phyloP scores from a whole-genome alignment of 2,329 filamentous ascomycete species.

The Cordyceps militaris region DNA sequence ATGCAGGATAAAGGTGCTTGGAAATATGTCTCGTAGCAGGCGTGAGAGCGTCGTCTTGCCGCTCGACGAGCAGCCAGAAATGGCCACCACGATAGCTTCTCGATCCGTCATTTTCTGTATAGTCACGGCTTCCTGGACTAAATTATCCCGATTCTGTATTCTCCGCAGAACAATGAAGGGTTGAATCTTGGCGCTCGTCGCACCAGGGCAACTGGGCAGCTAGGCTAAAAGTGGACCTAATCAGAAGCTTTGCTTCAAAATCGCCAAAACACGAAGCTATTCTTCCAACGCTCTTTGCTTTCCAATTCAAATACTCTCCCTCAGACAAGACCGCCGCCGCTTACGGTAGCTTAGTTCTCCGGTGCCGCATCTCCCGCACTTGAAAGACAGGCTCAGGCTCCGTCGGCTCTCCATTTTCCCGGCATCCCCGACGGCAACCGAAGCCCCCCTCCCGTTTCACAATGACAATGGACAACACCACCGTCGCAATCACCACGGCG shows the following conservation, averaged over 20 bases:
- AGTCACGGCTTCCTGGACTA: background rate
- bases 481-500: constrained; percentile 64
- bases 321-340: background rate
- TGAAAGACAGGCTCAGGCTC: background rate
- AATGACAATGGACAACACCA: constrained; percentile 38
- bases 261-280: background rate
- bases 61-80: constrained; percentile 85
- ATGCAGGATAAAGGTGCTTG: constrained; percentile 74
- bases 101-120: constrained; percentile 26
- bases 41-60: constrained; percentile 93
- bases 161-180: background rate
- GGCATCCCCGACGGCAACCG: background rate
- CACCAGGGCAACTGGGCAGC: background rate
- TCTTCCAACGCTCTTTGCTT: background rate
- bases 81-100: constrained; percentile 61
- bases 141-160: background rate
- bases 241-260: constrained; percentile 2
- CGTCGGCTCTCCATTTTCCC: background rate
- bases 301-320: background rate
- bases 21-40: constrained; percentile 75
- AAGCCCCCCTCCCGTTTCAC: constrained; percentile 7
- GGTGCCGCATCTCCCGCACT: background rate
- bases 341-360: too few species aligned
- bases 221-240: constrained; percentile 7
- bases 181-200: background rate